Percentiles rank a stretch among this genome's conserved stretches.
Conservation (phyloP, 495 filamentous ascomycete genomes). For the Penicillium egyptiacum region DNA sequence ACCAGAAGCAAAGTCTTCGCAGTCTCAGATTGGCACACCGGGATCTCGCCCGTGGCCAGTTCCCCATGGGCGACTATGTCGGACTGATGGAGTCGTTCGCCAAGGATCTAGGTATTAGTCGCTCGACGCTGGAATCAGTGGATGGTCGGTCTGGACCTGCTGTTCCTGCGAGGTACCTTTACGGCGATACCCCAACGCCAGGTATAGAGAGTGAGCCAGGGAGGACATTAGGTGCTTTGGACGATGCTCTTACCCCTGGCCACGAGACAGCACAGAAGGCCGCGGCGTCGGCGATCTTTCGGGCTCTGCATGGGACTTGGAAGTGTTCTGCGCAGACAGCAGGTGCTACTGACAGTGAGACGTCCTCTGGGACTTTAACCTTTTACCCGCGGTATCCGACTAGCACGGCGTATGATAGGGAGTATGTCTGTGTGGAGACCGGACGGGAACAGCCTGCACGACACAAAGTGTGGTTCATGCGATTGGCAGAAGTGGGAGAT, state of each 20-base stretch:
- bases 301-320: slow-evolving; percentile 75
- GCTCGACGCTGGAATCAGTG: slow-evolving; percentile 11
- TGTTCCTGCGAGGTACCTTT: slow-evolving; percentile 38
- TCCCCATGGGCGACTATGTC: slow-evolving; percentile 79
- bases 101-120: slow-evolving; percentile 44
- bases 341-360: slow-evolving; percentile 10
- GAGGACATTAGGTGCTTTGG: slow-evolving; percentile 26
- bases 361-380: slow-evolving; percentile 54
- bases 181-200: not conserved
- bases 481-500: slow-evolving; percentile 12
- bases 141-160: slow-evolving; percentile 30
- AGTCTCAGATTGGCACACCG: slow-evolving; percentile 31
- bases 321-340: slow-evolving; percentile 50
- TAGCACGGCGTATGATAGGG: slow-evolving; percentile 22
- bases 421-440: slow-evolving; percentile 35
- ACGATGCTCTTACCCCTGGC: slow-evolving; percentile 12
- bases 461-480: slow-evolving; percentile 10
- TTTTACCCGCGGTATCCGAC: slow-evolving; percentile 58
- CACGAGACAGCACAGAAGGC: slow-evolving; percentile 11
- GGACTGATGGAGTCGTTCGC: slow-evolving; percentile 74
- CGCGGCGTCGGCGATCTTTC: slow-evolving; percentile 57
- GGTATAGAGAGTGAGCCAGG: not conserved
- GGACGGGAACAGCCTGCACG: not conserved
- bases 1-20: slow-evolving; percentile 28
- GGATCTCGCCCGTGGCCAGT: slow-evolving; percentile 56